Percentiles rank a stretch among this genome's conserved stretches.
Conservation (phyloP, 164 flowering plant species). For the Sedum album region DNA sequence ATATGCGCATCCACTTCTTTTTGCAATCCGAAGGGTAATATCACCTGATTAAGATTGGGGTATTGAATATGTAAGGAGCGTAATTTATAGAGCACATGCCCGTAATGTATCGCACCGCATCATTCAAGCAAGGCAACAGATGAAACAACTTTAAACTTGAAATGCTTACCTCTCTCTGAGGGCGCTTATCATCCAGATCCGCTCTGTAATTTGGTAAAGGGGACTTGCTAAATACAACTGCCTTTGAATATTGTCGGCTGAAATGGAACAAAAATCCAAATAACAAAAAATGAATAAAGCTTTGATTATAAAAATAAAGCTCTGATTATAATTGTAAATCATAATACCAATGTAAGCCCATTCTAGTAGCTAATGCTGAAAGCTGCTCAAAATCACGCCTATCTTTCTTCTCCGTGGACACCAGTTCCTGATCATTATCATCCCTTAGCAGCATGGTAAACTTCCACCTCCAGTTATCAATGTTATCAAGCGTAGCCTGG, state of each 20-base stretch:
- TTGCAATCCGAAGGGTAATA: slow-evolving; percentile 40
- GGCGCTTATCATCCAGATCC: slow-evolving; percentile 88
- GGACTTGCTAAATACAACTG: slow-evolving; percentile 71
- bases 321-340: background rate
- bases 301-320: background rate
- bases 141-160: background rate
- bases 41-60: slow-evolving; percentile 33
- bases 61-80: too few relatives aligned
- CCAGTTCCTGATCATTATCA: slow-evolving; percentile 43
- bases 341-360: too few relatives aligned
- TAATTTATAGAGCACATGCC: too few relatives aligned
- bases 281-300: background rate
- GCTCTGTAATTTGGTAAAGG: slow-evolving; percentile 88
- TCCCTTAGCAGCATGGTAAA: slow-evolving; percentile 50
- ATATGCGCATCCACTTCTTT: slow-evolving; percentile 39
- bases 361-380: too few relatives aligned
- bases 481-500: slow-evolving; percentile 38
- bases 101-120: background rate
- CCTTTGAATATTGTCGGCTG: slow-evolving; percentile 77
- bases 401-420: slow-evolving; percentile 56
- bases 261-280: slow-evolving; percentile 17
- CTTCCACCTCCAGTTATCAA: slow-evolving; percentile 61
- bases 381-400: slow-evolving; percentile 47
- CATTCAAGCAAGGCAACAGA: background rate
- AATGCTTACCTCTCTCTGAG: slow-evolving; percentile 72